Evolutionary conservation across 208 protist species (phyloP).

Genomic region (Leishmania gerbilli): DNA sequence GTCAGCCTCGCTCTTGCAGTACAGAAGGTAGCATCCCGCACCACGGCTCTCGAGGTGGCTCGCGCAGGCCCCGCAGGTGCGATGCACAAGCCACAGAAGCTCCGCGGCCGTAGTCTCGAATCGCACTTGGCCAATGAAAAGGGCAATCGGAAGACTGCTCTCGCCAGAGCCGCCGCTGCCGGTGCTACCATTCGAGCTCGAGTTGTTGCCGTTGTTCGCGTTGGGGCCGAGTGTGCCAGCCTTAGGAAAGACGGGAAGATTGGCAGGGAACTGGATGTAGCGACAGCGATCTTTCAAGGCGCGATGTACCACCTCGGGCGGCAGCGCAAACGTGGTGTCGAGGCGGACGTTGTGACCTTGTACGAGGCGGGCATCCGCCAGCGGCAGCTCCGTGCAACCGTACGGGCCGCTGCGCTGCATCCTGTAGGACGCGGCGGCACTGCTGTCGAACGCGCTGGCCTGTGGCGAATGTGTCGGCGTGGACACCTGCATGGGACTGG

Average conservation of each 20-base stretch:
- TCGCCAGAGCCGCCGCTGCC: constrained; percentile 13
- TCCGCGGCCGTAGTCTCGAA: constrained; percentile 81
- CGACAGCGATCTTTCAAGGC: constrained; percentile 64
- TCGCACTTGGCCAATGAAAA: constrained; percentile 88
- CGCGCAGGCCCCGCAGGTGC: constrained; percentile 57
- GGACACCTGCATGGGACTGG: constrained; percentile 37
- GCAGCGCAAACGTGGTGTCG: constrained; percentile 41
- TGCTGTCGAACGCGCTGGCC: constrained; percentile 4
- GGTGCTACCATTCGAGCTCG: constrained; percentile 11
- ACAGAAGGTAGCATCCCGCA: constrained; percentile 77
- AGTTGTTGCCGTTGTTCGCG: constrained; percentile 1
- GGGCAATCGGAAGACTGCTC: constrained; percentile 28
- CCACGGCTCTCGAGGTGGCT: constrained; percentile 71
- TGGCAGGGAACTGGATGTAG: constrained; percentile 68
- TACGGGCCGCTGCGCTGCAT: background rate
- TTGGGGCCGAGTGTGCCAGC: constrained; percentile 4
- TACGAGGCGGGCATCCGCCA: constrained; percentile 11
- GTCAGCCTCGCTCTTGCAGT: constrained; percentile 67
- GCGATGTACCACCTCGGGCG: constrained; percentile 60
- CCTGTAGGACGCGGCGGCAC: background rate
- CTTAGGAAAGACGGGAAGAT: constrained; percentile 24
- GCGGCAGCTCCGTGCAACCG: constrained; percentile 2
- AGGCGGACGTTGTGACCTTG: constrained; percentile 25
- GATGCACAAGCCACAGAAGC: constrained; percentile 80
- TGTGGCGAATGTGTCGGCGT: constrained; percentile 35